Percentiles rank a stretch among this genome's conserved stretches.
Conservation (phyloP, 2,329 filamentous ascomycete genomes). For the Phialemonium atrogriseum region DNA sequence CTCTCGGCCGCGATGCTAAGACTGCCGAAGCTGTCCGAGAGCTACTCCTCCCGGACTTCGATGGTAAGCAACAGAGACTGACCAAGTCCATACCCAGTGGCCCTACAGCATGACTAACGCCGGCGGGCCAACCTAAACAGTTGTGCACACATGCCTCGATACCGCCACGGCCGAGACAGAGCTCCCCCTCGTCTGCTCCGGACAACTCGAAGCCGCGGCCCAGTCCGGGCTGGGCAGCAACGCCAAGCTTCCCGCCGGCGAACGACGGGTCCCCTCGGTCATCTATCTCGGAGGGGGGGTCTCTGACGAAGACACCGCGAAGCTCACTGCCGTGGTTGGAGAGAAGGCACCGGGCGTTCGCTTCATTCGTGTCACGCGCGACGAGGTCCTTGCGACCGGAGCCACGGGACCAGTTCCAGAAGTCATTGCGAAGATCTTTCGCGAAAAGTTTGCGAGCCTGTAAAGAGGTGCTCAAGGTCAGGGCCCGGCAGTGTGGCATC, state of each 20-base stretch:
- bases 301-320: conserved; percentile 10
- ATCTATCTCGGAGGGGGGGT: conserved; percentile 16
- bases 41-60: conserved; percentile 9
- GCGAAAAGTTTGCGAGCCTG: conserved; percentile 3
- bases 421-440: conserved; percentile 6
- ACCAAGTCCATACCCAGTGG: not conserved
- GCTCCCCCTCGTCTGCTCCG: conserved; percentile 86
- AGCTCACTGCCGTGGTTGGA: conserved; percentile 8
- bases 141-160: conserved; percentile 11
- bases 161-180: conserved; percentile 77
- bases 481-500: too few species aligned
- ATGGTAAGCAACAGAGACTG: conserved; percentile 4
- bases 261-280: conserved; percentile 12
- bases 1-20: conserved; percentile 10
- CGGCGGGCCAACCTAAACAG: conserved; percentile 60
- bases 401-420: conserved; percentile 8
- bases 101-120: conserved; percentile 22
- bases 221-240: conserved; percentile 15
- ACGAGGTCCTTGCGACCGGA: conserved; percentile 7
- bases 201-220: conserved; percentile 65
- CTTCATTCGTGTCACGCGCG: conserved; percentile 8
- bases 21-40: conserved; percentile 9
- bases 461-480: not conserved
- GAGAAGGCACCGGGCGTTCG: conserved; percentile 5
- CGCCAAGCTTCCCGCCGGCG: conserved; percentile 3